Conservation (phyloP, 768 basidiomycete genomes). For the Hirschioporus abietinus region DNA sequence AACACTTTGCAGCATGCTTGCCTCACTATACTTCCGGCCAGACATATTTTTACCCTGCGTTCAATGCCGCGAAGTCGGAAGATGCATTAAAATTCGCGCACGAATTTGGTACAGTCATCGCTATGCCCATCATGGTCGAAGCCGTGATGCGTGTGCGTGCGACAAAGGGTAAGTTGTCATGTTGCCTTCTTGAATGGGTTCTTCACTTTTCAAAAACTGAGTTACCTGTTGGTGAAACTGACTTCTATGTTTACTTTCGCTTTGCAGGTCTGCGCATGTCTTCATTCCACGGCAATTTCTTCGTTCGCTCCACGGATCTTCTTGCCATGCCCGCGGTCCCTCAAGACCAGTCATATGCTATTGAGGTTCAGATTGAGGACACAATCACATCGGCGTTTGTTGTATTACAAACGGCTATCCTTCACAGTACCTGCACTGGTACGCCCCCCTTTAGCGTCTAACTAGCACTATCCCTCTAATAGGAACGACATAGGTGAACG, state of each 20-base stretch:
- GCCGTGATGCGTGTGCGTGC: conserved; percentile 97
- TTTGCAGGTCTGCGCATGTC: conserved; percentile 84
- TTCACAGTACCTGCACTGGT: conserved; percentile 94
- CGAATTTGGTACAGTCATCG: conserved; percentile 90
- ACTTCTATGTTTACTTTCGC: conserved; percentile 3
- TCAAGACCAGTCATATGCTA: conserved; percentile 91
- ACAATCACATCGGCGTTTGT: conserved; percentile 86
- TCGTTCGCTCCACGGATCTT: conserved; percentile 94
- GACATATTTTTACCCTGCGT: conserved; percentile 97
- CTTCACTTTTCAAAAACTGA: neutral
- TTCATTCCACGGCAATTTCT: conserved; percentile 98
- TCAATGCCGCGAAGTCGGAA: conserved; percentile 90
- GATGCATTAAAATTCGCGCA: conserved; percentile 98
- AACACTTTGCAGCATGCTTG: conserved; percentile 57
- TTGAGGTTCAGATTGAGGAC: conserved; percentile 95
- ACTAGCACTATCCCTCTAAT: neutral
- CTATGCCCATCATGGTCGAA: conserved; percentile 93
- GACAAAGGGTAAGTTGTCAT: conserved; percentile 64
- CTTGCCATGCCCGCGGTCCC: conserved; percentile 97
- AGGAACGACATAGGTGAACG: conserved; percentile 51
- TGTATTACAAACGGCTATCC: conserved; percentile 89
- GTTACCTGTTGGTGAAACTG: conserved; percentile 4
- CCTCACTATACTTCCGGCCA: conserved; percentile 98
- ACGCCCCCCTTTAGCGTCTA: conserved; percentile 13
- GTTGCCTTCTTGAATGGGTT: neutral